phyloP scores from a whole-genome alignment of 116 monocot species.

The Posidonia oceanica region DNA sequence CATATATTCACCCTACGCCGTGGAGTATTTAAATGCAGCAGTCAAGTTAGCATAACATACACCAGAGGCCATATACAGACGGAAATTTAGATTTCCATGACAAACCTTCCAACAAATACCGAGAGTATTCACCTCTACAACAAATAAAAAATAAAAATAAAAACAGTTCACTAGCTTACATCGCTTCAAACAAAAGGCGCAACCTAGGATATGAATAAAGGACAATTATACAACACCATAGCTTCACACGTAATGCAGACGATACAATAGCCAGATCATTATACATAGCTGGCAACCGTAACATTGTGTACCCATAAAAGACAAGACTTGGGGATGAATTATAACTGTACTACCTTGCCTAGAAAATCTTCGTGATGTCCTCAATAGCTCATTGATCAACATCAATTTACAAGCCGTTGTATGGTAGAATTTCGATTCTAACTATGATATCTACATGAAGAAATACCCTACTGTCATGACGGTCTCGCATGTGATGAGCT shows the following conservation, averaged over 20 bases:
- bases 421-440: slow-evolving; percentile 3
- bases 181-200: not conserved
- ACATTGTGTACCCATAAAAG: not conserved
- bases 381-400: slow-evolving; percentile 1
- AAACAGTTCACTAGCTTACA: not conserved
- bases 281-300: not conserved
- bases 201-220: not conserved
- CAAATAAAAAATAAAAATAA: not conserved
- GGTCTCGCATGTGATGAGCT: not conserved
- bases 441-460: slow-evolving; percentile 10
- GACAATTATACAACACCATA: not conserved
- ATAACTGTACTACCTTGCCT: not conserved
- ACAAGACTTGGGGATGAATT: too few relatives aligned
- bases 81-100: not conserved
- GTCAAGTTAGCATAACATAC: too few relatives aligned
- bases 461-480: not conserved
- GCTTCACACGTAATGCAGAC: not conserved
- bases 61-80: too few relatives aligned
- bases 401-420: slow-evolving; percentile 6
- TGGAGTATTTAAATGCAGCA: too few relatives aligned
- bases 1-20: too few relatives aligned
- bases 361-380: not conserved
- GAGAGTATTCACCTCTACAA: slow-evolving; percentile 1
- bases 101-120: not conserved
- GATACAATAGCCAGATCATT: not conserved